Percentiles rank a stretch among this genome's conserved stretches.
phyloP scores from a whole-genome alignment of 2,329 filamentous ascomycete species.

The Elsinoe necatrix region DNA sequence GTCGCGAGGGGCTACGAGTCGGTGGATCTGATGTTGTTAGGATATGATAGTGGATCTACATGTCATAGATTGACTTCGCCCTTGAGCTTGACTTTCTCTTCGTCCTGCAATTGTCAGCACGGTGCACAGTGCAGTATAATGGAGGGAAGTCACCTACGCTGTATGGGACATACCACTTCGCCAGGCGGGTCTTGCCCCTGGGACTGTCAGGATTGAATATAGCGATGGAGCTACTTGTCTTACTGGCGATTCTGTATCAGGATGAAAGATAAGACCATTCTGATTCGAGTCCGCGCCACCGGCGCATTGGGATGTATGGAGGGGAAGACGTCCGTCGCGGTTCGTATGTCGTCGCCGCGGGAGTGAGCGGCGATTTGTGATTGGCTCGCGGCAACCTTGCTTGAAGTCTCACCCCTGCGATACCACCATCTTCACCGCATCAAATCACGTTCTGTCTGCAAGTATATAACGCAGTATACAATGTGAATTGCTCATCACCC shows the following conservation, averaged over 20 bases:
- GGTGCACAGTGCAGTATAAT: neutral
- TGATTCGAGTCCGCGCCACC: conserved; percentile 17
- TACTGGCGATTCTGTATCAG: conserved; percentile 85
- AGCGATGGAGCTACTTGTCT: conserved; percentile 19
- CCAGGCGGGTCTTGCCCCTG: conserved; percentile 94
- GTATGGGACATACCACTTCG: conserved; percentile 98
- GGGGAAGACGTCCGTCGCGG: neutral
- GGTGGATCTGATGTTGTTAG: conserved; percentile 62
- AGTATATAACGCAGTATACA: too few species aligned
- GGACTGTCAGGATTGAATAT: neutral
- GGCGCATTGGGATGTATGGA: neutral
- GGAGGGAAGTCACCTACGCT: conserved; percentile 46
- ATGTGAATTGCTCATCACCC: too few species aligned
- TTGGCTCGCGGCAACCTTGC: neutral
- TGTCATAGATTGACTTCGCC: conserved; percentile 67
- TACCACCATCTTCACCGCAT: too few species aligned
- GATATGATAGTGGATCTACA: conserved; percentile 14
- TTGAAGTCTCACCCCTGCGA: neutral
- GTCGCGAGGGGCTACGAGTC: conserved; percentile 91
- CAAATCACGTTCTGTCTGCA: too few species aligned
- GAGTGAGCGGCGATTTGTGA: neutral
- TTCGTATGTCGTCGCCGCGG: neutral
- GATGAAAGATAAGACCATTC: conserved; percentile 71
- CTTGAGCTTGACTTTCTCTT: conserved; percentile 98
- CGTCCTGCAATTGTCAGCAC: conserved; percentile 50